phyloP scores from a whole-genome alignment of 2,329 filamentous ascomycete species.

The Arthrinium phaeospermum region DNA sequence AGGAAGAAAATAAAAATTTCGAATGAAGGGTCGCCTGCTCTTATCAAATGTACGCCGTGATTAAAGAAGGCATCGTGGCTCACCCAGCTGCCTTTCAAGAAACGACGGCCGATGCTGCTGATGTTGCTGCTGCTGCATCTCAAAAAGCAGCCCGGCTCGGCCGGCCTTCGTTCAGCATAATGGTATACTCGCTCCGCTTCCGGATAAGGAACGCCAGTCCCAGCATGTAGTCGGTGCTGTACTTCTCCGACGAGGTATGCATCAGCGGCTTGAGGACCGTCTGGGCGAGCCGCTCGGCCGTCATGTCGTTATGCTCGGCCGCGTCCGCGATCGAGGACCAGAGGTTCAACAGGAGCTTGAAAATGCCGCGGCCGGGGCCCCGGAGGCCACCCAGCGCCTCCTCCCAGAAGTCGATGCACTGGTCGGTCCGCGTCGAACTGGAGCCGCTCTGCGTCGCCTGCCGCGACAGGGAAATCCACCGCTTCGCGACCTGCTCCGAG shows the following conservation, averaged over 20 bases:
- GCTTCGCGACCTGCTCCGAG: constrained; percentile 43
- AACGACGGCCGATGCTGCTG: neutral
- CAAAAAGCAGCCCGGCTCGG: constrained; percentile 24
- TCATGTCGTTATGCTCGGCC: constrained; percentile 48
- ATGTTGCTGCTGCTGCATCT: constrained; percentile 3
- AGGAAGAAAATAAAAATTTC: too few species aligned
- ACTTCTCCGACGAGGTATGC: constrained; percentile 41
- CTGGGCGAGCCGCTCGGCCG: constrained; percentile 48
- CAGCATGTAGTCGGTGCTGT: constrained; percentile 49
- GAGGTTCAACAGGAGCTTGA: constrained; percentile 50
- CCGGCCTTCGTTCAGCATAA: constrained; percentile 40
- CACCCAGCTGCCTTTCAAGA: neutral
- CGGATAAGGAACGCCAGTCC: constrained; percentile 51
- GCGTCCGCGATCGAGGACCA: constrained; percentile 49
- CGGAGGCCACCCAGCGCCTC: constrained; percentile 48
- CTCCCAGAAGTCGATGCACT: constrained; percentile 54
- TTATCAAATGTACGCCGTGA: neutral
- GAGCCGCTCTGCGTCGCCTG: constrained; percentile 45
- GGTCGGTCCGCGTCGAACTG: constrained; percentile 43
- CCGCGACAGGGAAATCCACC: constrained; percentile 48
- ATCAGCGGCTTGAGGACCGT: constrained; percentile 47
- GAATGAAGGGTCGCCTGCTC: too few species aligned
- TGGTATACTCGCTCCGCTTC: constrained; percentile 47
- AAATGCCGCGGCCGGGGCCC: constrained; percentile 43
- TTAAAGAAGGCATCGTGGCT: neutral